These are phyloP conservation scores for Remersonia thermophila DNA, from an alignment of 2,329 filamentous ascomycete genomes.

Conservation along the genomic window DNA sequence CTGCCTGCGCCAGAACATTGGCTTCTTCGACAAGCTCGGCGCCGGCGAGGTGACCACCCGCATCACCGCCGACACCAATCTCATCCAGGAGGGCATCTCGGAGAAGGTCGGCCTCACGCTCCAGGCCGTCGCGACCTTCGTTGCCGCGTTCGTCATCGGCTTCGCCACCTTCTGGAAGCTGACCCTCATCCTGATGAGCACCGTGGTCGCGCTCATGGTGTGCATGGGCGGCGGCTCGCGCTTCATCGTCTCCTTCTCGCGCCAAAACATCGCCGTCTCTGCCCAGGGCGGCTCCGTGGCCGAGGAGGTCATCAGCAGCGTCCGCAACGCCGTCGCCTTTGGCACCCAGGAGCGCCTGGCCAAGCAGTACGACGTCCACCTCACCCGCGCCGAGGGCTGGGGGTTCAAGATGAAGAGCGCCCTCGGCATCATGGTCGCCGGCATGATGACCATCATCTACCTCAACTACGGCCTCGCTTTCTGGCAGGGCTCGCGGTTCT, in stretches of 20 bases:
- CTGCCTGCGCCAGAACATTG: constrained; percentile 80
- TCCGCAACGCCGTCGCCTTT: constrained; percentile 85
- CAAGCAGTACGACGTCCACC: constrained; percentile 66
- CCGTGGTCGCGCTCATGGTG: constrained; percentile 65
- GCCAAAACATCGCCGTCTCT: constrained; percentile 64
- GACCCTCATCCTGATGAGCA: constrained; percentile 74
- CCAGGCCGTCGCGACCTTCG: constrained; percentile 66
- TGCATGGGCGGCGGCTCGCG: constrained; percentile 62
- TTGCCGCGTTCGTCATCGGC: constrained; percentile 80
- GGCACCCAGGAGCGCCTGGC: constrained; percentile 89
- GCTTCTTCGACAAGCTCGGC: constrained; percentile 84
- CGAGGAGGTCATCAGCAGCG: constrained; percentile 88
- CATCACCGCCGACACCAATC: constrained; percentile 86
- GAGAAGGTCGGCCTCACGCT: constrained; percentile 76
- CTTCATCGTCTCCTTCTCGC: constrained; percentile 72
- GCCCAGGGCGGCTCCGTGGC: constrained; percentile 77
- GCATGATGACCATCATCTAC: constrained; percentile 74
- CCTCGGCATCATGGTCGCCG: constrained; percentile 66
- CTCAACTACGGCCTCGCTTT: constrained; percentile 80
- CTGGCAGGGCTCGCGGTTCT: constrained; percentile 71
- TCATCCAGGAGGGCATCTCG: constrained; percentile 86
- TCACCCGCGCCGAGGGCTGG: constrained; percentile 59
- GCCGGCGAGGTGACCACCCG: constrained; percentile 88
- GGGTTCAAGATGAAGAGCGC: constrained; percentile 65
- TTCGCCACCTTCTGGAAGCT: constrained; percentile 91